Conservation (phyloP, 106 monocot genomes). For the Vanilla planifolia region DNA sequence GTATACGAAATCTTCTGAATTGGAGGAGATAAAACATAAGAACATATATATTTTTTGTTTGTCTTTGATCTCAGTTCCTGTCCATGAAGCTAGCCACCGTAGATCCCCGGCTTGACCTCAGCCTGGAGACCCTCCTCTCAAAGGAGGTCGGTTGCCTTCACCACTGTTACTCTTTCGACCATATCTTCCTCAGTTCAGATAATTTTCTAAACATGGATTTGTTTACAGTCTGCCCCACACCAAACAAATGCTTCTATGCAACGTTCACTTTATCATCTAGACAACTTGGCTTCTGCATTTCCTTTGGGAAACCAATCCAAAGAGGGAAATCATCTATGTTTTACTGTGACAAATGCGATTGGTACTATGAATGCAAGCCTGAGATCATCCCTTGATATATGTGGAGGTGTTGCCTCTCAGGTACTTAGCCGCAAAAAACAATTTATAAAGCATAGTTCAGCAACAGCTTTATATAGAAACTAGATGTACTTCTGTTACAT, state of each 20-base stretch:
- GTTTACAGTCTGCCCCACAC: too few species aligned
- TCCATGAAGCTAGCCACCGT: conserved; percentile 66
- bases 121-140: conserved; percentile 42
- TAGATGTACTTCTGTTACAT: not conserved
- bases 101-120: conserved; percentile 29
- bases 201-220: too few species aligned
- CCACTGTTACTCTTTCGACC: too few species aligned
- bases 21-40: not conserved
- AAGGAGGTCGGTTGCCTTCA: conserved; percentile 46
- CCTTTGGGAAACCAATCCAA: conserved; percentile 2
- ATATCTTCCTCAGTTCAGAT: too few species aligned
- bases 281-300: not conserved
- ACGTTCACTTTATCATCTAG: too few species aligned
- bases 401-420: conserved; percentile 37
- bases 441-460: not conserved
- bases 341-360: conserved; percentile 13
- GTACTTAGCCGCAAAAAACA: conserved; percentile 16
- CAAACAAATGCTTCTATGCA: too few species aligned
- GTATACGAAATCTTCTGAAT: not conserved
- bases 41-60: not conserved
- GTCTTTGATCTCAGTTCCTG: conserved; percentile 50
- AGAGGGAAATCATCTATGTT: not conserved
- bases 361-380: not conserved
- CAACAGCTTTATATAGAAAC: not conserved
- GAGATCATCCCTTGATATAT: conserved; percentile 25